Evolutionary conservation across 2,329 filamentous ascomycete genomes (phyloP).

Genomic region (Rutstroemia sp.): DNA sequence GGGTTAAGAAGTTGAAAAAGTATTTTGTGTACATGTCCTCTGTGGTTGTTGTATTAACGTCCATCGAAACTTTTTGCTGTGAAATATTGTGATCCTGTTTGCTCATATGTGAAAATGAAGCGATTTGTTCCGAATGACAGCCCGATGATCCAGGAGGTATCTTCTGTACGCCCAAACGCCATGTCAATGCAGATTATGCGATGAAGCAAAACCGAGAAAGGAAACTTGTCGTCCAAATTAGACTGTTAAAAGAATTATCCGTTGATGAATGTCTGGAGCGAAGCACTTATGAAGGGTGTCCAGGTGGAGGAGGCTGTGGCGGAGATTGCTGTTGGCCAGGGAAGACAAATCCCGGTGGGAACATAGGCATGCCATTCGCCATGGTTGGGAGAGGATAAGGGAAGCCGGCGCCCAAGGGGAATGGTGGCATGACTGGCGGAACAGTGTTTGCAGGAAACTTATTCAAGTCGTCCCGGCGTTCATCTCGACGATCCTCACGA

Average conservation of each 20-base stretch:
- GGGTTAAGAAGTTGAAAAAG: too few species aligned
- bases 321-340: conserved; percentile 19
- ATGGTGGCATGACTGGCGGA: conserved; percentile 19
- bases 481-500: conserved; percentile 10
- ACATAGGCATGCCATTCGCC: conserved; percentile 43
- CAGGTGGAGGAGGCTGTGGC: conserved; percentile 24
- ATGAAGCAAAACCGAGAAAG: neutral
- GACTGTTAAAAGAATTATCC: neutral
- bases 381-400: conserved; percentile 38
- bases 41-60: too few species aligned
- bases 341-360: conserved; percentile 39
- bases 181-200: conserved; percentile 4
- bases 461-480: conserved; percentile 14
- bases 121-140: neutral
- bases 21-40: too few species aligned
- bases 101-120: neutral
- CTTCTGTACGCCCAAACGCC: conserved; percentile 7
- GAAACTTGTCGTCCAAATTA: neutral
- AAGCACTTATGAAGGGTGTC: conserved; percentile 16
- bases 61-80: neutral
- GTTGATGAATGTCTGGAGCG: neutral
- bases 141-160: neutral
- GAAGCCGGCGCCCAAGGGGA: conserved; percentile 16
- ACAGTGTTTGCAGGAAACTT: conserved; percentile 16
- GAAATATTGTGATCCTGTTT: conserved; percentile 2